These are phyloP conservation scores for Acanthamoeba castellanii DNA, from an alignment of 208 protist genomes.

Conservation along the genomic window DNA sequence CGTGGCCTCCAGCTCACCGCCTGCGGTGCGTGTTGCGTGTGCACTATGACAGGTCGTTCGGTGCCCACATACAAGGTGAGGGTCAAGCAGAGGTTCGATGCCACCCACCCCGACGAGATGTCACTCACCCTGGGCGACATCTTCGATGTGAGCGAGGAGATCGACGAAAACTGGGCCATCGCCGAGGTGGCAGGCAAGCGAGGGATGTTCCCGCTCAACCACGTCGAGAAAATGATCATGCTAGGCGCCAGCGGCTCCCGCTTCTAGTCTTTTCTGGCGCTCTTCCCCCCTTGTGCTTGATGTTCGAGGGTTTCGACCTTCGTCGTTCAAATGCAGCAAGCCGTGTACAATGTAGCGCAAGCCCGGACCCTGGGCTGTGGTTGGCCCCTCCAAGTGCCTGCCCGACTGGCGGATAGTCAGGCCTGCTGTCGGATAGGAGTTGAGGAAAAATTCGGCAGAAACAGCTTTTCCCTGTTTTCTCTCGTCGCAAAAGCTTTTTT, in stretches of 20 bases:
- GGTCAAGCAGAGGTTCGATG: conserved; percentile 42
- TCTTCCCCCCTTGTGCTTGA: neutral
- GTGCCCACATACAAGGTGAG: conserved; percentile 26
- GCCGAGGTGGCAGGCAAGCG: neutral
- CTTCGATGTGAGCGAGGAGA: conserved; percentile 33
- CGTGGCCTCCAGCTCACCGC: neutral
- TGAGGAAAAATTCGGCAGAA: too few relatives aligned
- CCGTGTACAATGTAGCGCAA: too few relatives aligned
- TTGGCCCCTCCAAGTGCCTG: too few relatives aligned
- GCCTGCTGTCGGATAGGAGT: too few relatives aligned
- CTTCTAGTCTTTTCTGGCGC: neutral
- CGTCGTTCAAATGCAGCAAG: too few relatives aligned
- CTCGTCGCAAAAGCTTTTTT: too few relatives aligned
- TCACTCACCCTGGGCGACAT: conserved; percentile 31
- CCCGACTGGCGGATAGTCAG: too few relatives aligned
- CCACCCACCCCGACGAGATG: conserved; percentile 28
- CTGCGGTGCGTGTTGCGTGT: neutral
- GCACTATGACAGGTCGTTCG: neutral
- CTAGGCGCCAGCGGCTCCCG: neutral
- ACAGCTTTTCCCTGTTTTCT: too few relatives aligned
- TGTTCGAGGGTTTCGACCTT: too few relatives aligned
- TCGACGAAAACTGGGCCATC: conserved; percentile 60
- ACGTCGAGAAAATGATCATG: conserved; percentile 51
- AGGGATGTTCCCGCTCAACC: conserved; percentile 62
- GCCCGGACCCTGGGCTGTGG: too few relatives aligned